Evolutionary conservation across 768 basidiomycete genomes (phyloP).

Genomic region (Mycena kentingensis): DNA sequence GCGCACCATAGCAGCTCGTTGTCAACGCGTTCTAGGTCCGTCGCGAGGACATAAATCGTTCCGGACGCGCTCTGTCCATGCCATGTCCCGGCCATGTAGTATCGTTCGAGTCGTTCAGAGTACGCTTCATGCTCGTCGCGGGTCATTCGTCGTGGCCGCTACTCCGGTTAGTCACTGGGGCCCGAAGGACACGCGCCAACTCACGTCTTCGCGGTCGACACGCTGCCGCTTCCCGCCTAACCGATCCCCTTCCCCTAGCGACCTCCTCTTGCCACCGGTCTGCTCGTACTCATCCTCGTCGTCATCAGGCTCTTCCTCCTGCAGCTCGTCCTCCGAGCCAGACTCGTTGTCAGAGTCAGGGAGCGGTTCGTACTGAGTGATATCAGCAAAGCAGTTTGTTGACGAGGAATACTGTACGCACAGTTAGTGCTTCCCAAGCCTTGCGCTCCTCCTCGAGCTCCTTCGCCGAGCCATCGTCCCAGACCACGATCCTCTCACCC

Average conservation of each 20-base stretch:
- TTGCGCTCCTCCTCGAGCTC: slow-evolving; percentile 68
- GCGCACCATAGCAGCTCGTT: slow-evolving; percentile 89
- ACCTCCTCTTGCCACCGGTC: slow-evolving; percentile 52
- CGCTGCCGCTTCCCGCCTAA: slow-evolving; percentile 59
- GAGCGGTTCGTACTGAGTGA: slow-evolving; percentile 72
- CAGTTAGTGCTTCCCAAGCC: slow-evolving; percentile 85
- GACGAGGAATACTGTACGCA: slow-evolving; percentile 38
- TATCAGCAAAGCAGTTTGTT: background rate
- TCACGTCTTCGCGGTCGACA: slow-evolving; percentile 48
- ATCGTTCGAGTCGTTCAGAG: slow-evolving; percentile 67
- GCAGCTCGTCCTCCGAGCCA: slow-evolving; percentile 48
- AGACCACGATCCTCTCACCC: slow-evolving; percentile 77
- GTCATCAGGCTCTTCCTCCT: slow-evolving; percentile 37
- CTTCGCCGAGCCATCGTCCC: slow-evolving; percentile 88
- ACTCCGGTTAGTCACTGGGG: slow-evolving; percentile 11
- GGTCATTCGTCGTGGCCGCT: slow-evolving; percentile 61
- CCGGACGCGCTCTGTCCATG: slow-evolving; percentile 89
- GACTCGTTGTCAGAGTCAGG: slow-evolving; percentile 66
- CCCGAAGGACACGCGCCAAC: slow-evolving; percentile 17
- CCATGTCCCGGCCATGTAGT: slow-evolving; percentile 84
- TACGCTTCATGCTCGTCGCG: slow-evolving; percentile 70
- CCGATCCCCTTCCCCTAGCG: slow-evolving; percentile 39
- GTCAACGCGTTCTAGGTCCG: slow-evolving; percentile 87
- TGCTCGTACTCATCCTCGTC: slow-evolving; percentile 49
- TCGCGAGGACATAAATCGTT: slow-evolving; percentile 87